Base-by-base conservation (phyloP, 768 basidiomycete genomes). In the Podaxis sp. region DNA sequence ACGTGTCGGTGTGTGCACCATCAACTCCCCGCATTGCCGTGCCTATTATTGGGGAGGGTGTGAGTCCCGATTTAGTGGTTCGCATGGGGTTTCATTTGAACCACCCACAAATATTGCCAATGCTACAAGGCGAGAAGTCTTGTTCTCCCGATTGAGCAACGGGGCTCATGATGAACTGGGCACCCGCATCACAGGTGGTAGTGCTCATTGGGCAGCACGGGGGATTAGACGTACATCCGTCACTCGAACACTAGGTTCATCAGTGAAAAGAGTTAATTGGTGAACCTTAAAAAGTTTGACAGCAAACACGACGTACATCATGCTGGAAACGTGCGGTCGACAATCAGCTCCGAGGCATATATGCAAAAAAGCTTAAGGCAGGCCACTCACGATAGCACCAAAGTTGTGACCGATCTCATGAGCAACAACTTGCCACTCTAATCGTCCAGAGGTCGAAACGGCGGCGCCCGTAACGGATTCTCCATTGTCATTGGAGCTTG, bases 401-500 rank as follows among this genome's bases (percentile, higher is more conserved):
- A 95, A 93, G 68, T 93, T 95, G 71, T 91, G 89, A 14, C 90
- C 90, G 59, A 86, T 90, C 71, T 93, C 91, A 71, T 93, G 91
- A 23, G 90, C 82, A 32, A 92, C 78, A 52, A 91, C 88, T 70
- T 91, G 89, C 87, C 89, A 92, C 70, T 94, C 92, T 1, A 85
- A 86, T 50, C 82, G 77, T 3, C 89, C 86, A 5, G 85, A 79
- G 1, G 91, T 92, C 4, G 90, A 89, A 0, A 95, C 91, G 2
- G 84, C 92, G 1, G 92, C 90, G 9, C 93, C 93, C 25, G 87
- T 89, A 38, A 93, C 89, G 35, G 81, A 69, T 3, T 81, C 77
- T 0, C 79, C 77, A 0, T 74, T 68, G 47, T 62, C 74, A 5
- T 79, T 83, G 13, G 81, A 73, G n/a, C 55, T 10, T 3, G 85